Evolutionary conservation across 306 rosid genomes (phyloP), one percentile per base, ranked within the genome.

Genomic region (Lithocarpus polystachyus): DNA sequence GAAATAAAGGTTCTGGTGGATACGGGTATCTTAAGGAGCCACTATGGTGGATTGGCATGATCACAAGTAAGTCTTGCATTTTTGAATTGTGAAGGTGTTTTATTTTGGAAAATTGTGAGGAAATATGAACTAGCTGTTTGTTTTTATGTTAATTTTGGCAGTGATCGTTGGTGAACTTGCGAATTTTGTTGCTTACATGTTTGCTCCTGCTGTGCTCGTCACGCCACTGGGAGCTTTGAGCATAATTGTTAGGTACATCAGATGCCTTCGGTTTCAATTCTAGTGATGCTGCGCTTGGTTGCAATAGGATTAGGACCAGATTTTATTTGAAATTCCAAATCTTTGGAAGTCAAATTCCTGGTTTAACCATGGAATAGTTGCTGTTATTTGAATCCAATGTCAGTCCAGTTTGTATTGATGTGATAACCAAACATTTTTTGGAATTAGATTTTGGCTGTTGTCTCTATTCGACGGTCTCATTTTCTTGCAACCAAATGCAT

Each of bases 11-110:
- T 79, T 52, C 75, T 13, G 98, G 98, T 22, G 98, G 98, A 68
- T 93, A 93, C 83, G 97, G 98, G 40, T 93, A 93, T 76, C 85
- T 93, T 74, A 81, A 83, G 2, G 90, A 93, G 71, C 97, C 98
- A 24, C 93, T 93, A 5, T 91, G 98, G 98, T 93, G 98, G 98
- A 65, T 93, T 33, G 98, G 98, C 82, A 93, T 93, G 98, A 20
- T 90, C 24, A 93, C 98, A 23, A 93, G 98, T 93, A 33, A 89
- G 92, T 61, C 48, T 43, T 53, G 61, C 53, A 17, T 51, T 60
- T 26, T 68, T 67, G 72, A 67, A 33, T 67, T 35, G 51, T 33
- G 72, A 17, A 67, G 35, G 72, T 18, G 24, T 19, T 19, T 48
- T 14, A 8, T 67, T 67, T 67, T 29, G 22, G 24, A 67, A n/a